A percentile compares a stretch with the other conserved stretches of the same genome.
Evolutionary conservation across 1,284 basidiomycete species (phyloP).

Genomic region (Sanguinoderma infundibulare): DNA sequence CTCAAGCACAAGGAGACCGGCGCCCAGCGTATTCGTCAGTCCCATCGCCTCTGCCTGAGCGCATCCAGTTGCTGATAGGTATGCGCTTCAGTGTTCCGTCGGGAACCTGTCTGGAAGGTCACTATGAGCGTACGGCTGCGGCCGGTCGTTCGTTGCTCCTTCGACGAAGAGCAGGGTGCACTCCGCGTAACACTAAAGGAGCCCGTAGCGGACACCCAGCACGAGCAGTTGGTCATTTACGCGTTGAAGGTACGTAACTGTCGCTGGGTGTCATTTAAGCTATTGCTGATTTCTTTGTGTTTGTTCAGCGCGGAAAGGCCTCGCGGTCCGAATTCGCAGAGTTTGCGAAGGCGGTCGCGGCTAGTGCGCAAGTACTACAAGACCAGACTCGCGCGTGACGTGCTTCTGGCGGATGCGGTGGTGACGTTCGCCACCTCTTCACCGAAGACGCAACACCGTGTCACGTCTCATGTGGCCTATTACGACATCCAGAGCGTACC

Average conservation of each 20-base stretch:
- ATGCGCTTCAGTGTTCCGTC: conserved; percentile 57
- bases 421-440: neutral
- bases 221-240: conserved; percentile 40
- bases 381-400: conserved; percentile 9
- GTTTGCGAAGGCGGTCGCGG: conserved; percentile 27
- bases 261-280: conserved; percentile 1
- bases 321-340: conserved; percentile 30
- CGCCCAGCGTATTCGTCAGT: conserved; percentile 52
- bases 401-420: neutral
- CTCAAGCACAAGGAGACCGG: conserved; percentile 47
- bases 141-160: conserved; percentile 57
- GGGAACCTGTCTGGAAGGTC: conserved; percentile 68
- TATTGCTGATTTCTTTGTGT: neutral
- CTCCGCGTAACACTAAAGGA: conserved; percentile 62
- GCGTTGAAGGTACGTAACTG: conserved; percentile 42
- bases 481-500: neutral
- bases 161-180: conserved; percentile 56
- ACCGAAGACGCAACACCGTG: neutral
- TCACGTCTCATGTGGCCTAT: neutral
- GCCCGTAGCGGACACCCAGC: conserved; percentile 32
- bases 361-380: conserved; percentile 15
- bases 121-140: conserved; percentile 65
- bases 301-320: conserved; percentile 30
- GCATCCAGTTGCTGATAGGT: neutral
- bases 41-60: neutral